Evolutionary conservation across 495 filamentous ascomycete genomes (phyloP), one percentile per base, ranked within the genome.

Genomic region (Lophiotrema nucula): DNA sequence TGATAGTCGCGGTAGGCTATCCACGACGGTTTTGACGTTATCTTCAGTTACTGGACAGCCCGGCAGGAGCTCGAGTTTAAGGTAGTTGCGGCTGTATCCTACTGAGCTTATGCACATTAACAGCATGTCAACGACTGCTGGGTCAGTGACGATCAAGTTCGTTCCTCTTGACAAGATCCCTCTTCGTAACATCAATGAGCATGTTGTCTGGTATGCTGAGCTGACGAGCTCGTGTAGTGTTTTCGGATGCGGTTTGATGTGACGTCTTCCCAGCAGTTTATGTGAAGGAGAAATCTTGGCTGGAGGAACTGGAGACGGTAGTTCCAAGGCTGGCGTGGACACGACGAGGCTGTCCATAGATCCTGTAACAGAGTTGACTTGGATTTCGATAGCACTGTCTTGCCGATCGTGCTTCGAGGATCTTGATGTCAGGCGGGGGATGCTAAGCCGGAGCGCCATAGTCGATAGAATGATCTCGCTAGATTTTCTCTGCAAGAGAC

Each of bases 111-210:
- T 37, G 51, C 51, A 55, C 27, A 25, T 45, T 6, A 56, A 27
- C 19, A 56, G 19, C 12, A 45, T 12, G 22, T 56, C 53, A 19
- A 56, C 44, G 31, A 22, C 53, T 1, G 42, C 26, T 23, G 53
- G 53, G 21, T 56, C 53, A 3, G 38, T 39, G 15, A 41, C 19
- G 28, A 56, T 4, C 16, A 56, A 15, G 15, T 56, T 48, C 16
- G 15, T 15, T 35, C 39, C 51, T 23, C 3, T 3, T 4, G 23
- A 39, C 3, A 22, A 22, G 6, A 25, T 41, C 3, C 22, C 22
- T 13, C 43, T 42, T n/a, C 22, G 43, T 4, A 47, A 22, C 4
- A 48, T 37, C 6, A 56, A 3, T 12, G 42, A 26, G 24, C 53
- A 39, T 2, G 42, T 39, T 15, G 44, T 18, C 15, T 48, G 26